Evolutionary conservation across 164 flowering plant species (phyloP).

Genomic region (Santalum album): DNA sequence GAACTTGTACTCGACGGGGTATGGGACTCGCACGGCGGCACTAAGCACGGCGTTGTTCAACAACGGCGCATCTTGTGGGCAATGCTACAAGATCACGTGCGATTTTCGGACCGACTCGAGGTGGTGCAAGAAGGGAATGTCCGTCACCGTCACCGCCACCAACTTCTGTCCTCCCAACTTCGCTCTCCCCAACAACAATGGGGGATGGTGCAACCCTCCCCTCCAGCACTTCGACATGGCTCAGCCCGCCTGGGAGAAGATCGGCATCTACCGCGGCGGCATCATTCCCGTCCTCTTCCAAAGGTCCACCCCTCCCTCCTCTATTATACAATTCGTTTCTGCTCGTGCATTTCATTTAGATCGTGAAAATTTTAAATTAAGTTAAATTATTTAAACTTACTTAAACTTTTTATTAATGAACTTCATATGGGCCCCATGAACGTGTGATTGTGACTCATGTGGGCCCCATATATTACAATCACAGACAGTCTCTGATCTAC

Average conservation of each 20-base stretch:
- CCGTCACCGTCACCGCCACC: conserved; percentile 78
- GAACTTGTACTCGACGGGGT: conserved; percentile 52
- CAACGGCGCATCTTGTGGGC: conserved; percentile 77
- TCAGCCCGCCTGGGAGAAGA: conserved; percentile 89
- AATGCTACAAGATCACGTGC: conserved; percentile 64
- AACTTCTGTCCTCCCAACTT: conserved; percentile 90
- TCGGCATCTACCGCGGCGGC: conserved; percentile 73
- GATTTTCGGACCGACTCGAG: conserved; percentile 37
- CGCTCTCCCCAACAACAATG: conserved; percentile 59
- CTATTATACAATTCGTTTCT: too few species aligned
- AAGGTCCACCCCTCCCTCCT: conserved; percentile 29
- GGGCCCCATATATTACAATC: too few species aligned
- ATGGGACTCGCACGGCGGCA: conserved; percentile 65
- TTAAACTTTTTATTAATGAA: too few species aligned
- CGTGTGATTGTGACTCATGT: too few species aligned
- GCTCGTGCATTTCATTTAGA: too few species aligned
- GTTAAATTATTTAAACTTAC: neutral
- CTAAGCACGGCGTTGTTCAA: conserved; percentile 80
- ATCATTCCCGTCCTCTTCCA: conserved; percentile 69
- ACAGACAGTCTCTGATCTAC: neutral
- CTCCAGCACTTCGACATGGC: conserved; percentile 90
- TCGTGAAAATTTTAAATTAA: neutral
- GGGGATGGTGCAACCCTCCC: conserved; percentile 99
- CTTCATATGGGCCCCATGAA: too few species aligned
- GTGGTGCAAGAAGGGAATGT: conserved; percentile 66